Conservation (phyloP, 495 filamentous ascomycete genomes). For the Polyplosphaeria fusca region DNA sequence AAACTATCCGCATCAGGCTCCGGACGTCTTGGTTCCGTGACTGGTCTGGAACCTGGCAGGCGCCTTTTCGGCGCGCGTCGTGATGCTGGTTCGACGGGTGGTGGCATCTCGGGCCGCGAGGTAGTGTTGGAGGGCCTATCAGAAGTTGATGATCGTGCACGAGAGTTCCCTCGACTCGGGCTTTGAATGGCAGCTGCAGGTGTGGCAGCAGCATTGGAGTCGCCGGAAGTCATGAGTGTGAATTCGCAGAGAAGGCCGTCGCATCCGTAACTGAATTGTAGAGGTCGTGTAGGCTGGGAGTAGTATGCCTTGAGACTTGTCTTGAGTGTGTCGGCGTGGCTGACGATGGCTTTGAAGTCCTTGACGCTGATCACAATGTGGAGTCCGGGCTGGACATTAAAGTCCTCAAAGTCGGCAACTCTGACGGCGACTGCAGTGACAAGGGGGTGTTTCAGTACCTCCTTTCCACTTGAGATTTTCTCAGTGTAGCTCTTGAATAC, state of each 20-base stretch:
- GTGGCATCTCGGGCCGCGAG: conserved; percentile 35
- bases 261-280: conserved; percentile 73
- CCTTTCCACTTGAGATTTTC: conserved; percentile 78
- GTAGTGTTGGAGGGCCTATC: conserved; percentile 15
- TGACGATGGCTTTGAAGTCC: conserved; percentile 87
- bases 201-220: conserved; percentile 51
- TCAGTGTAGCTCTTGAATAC: conserved; percentile 95
- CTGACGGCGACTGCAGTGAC: conserved; percentile 89
- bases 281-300: conserved; percentile 72
- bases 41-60: conserved; percentile 16
- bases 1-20: conserved; percentile 69
- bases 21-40: conserved; percentile 41
- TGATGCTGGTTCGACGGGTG: conserved; percentile 34
- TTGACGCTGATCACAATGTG: conserved; percentile 90
- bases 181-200: conserved; percentile 23
- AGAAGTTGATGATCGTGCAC: conserved; percentile 29
- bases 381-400: conserved; percentile 70
- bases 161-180: conserved; percentile 24
- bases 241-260: conserved; percentile 81
- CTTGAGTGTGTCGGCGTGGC: conserved; percentile 75
- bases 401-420: conserved; percentile 80
- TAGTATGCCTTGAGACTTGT: conserved; percentile 71
- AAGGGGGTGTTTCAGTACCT: conserved; percentile 87
- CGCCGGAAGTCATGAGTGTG: conserved; percentile 92
- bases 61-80: conserved; percentile 28